These are phyloP conservation scores for Boletus rubropictus DNA, from an alignment of 768 basidiomycete species.

Conservation along the genomic window DNA sequence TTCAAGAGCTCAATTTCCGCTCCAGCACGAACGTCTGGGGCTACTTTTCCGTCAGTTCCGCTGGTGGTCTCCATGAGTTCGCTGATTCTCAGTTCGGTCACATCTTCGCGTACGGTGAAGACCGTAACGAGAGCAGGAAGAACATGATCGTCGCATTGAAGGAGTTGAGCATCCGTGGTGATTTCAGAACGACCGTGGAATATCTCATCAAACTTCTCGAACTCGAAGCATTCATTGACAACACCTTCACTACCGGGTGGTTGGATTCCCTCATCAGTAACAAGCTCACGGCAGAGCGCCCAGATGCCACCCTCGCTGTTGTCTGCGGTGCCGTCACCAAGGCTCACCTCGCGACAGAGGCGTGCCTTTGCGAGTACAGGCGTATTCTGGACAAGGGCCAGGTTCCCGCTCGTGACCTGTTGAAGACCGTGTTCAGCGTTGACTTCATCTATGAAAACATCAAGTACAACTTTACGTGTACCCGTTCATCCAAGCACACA, in stretches of 20 bases:
- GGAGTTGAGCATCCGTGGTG: slow-evolving; percentile 96
- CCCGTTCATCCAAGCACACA: slow-evolving; percentile 78
- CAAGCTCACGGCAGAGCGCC: slow-evolving; percentile 95
- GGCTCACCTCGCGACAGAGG: slow-evolving; percentile 84
- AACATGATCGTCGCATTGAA: slow-evolving; percentile 99
- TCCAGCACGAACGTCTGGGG: slow-evolving; percentile 99
- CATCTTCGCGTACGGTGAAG: slow-evolving; percentile 97
- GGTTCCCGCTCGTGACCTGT: slow-evolving; percentile 87
- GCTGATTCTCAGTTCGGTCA: slow-evolving; percentile 99
- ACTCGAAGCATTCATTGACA: slow-evolving; percentile 92
- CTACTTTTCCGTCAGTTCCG: slow-evolving; percentile 94
- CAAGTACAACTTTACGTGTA: slow-evolving; percentile 93
- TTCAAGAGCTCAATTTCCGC: slow-evolving; percentile 99
- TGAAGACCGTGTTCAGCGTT: slow-evolving; percentile 94
- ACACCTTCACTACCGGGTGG: slow-evolving; percentile 98
- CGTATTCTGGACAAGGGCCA: slow-evolving; percentile 97
- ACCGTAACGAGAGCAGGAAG: slow-evolving; percentile 90
- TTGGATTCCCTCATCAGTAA: slow-evolving; percentile 94
- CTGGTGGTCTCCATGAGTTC: slow-evolving; percentile 97
- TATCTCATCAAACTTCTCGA: slow-evolving; percentile 98
- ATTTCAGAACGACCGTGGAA: slow-evolving; percentile 97
- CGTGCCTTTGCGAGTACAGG: slow-evolving; percentile 89
- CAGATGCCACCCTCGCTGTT: slow-evolving; percentile 87
- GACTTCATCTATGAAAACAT: slow-evolving; percentile 97
- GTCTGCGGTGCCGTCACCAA: slow-evolving; percentile 96